Percentiles rank a stretch among this genome's conserved stretches.
Evolutionary conservation across 2,329 filamentous ascomycete genomes (phyloP).

Genomic region (Cucurbitaria berberidis): DNA sequence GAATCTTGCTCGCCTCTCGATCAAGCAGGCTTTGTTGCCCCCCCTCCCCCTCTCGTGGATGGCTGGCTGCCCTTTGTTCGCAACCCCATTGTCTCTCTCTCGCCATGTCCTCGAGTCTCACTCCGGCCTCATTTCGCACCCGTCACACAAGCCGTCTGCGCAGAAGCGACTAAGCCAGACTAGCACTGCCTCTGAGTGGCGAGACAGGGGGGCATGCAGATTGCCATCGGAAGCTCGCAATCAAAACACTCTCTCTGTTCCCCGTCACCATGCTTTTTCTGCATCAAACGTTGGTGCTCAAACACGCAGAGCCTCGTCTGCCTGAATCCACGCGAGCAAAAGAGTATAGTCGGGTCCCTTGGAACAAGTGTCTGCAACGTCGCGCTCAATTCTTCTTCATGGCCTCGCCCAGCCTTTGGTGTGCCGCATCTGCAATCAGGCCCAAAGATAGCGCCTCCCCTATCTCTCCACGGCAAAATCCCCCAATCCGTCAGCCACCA

Average conservation of each 20-base stretch:
- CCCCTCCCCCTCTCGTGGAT: no score
- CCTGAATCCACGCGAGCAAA: not conserved
- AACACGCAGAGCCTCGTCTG: conserved; percentile 4
- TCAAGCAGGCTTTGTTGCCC: no score
- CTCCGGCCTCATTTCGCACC: conserved; percentile 26
- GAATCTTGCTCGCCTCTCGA: no score
- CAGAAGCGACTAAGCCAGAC: not conserved
- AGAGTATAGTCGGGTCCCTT: not conserved
- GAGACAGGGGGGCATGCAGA: conserved; percentile 12
- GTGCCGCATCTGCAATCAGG: not conserved
- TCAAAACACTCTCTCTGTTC: conserved; percentile 9
- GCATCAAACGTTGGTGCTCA: conserved; percentile 23
- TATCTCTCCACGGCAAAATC: conserved; percentile 6
- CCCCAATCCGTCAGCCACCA: conserved; percentile 5
- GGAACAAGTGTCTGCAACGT: not conserved
- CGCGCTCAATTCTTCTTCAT: conserved; percentile 4
- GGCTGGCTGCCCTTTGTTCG: no score
- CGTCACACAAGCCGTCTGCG: conserved; percentile 16
- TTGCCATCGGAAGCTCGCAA: conserved; percentile 9
- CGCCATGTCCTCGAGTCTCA: not conserved
- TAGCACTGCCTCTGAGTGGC: no score
- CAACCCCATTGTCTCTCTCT: no score
- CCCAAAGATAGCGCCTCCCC: conserved; percentile 6
- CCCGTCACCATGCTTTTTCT: conserved; percentile 17
- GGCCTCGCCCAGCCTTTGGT: not conserved